Evolutionary conservation across 768 basidiomycete genomes (phyloP), one percentile per base, ranked within the genome.

Genomic region (Leccinum pellstonianum): DNA sequence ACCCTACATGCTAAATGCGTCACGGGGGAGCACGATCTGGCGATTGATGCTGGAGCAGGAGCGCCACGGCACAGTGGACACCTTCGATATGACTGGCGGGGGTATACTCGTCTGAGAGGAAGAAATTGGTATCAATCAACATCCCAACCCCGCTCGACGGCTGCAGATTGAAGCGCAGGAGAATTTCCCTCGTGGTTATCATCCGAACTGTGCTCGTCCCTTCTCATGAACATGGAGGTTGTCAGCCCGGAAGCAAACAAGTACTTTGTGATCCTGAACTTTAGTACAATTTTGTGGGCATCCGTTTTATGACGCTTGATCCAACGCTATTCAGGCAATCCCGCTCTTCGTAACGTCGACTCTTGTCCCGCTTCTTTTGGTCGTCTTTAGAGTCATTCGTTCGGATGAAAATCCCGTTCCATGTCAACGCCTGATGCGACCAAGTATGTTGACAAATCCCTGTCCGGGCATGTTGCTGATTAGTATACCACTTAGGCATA

Each of bases 251-350:
- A 90, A 71, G 92, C 93, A 46, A 95, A 92, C 69, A 87, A 88
- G 54, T 98, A 95, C 68, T 85, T 97, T 63, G 95, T 94, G 0
- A 85, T 98, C 63, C 77, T 99, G 51, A 78, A 87, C 3, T 92
- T 98, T 65, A 91, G 92, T 64, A 97, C 95, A 6, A 81, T 98
- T 21, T 76, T 98, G 56, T 98, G 97, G 97, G 96, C 96, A 17
- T 90, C 94, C 4, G 97, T 10, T 31, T 0, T 9, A 3, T 31
- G 29, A 0, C 10, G 29, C 10, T 31, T 31, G 10, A 31, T 31
- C 29, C 29, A 31, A 31, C 29, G 29, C 9, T 31, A 31, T 31
- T 31, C 3, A 31, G 29, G 29, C 29, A 31, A 31, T 31, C 29
- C 29, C 29, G 29, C 29, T 31, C 27, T 29, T 29, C 27, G 27